A percentile compares a stretch with the other conserved stretches of the same genome.
Evolutionary conservation across 805 yeast species (phyloP).

Genomic region (Nakazawaea wickerhamii): DNA sequence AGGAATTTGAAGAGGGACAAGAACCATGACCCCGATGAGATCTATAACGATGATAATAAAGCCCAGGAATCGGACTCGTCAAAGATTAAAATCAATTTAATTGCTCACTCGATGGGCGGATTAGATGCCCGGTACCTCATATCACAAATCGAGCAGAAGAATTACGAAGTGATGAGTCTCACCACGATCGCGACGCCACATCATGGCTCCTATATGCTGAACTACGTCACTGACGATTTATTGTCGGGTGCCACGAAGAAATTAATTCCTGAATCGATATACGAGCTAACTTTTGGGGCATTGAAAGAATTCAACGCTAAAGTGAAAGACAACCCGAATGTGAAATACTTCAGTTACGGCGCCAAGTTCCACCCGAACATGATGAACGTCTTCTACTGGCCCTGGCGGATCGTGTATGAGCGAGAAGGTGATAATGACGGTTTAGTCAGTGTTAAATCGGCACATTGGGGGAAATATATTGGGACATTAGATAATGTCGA

Average conservation of each 20-base stretch:
- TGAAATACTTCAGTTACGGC: slow-evolving; percentile 79
- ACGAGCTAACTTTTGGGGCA: slow-evolving; percentile 57
- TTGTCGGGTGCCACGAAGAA: slow-evolving; percentile 16
- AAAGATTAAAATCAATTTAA: slow-evolving; percentile 55
- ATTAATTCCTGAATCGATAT: slow-evolving; percentile 34
- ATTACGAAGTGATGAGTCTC: slow-evolving; percentile 60
- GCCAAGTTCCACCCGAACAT: slow-evolving; percentile 62
- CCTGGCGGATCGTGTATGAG: slow-evolving; percentile 58
- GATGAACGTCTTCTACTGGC: slow-evolving; percentile 52
- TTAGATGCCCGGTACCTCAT: slow-evolving; percentile 77
- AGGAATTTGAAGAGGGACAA: slow-evolving; percentile 16
- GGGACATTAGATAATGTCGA: slow-evolving; percentile 79
- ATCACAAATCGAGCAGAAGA: slow-evolving; percentile 40
- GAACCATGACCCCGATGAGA: slow-evolving; percentile 15
- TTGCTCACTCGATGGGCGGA: slow-evolving; percentile 96
- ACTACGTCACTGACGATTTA: slow-evolving; percentile 42
- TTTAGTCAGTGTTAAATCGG: slow-evolving; percentile 68
- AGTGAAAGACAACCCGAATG: slow-evolving; percentile 52
- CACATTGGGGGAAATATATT: slow-evolving; percentile 78
- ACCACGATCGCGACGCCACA: slow-evolving; percentile 91
- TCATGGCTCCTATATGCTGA: slow-evolving; percentile 80
- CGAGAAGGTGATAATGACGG: slow-evolving; percentile 73
- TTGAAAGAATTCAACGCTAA: slow-evolving; percentile 48
- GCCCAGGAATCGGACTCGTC: slow-evolving; percentile 17
- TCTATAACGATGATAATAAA: slow-evolving; percentile 19